Evolutionary conservation across 306 rosid genomes (phyloP).

Genomic region (Malus fusca): DNA sequence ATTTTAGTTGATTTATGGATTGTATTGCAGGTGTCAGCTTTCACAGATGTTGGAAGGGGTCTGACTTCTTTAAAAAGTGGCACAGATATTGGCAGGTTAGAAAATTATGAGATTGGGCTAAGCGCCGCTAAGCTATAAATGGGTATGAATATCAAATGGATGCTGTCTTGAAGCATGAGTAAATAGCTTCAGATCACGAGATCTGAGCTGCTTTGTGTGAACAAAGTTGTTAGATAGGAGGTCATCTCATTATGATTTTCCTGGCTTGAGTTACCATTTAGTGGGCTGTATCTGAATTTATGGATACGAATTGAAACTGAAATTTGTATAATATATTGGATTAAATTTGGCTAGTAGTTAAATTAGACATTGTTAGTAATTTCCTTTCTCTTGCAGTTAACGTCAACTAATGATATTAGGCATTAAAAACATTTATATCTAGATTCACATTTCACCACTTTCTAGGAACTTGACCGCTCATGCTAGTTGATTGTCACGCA

Average conservation of each 20-base stretch:
- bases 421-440: neutral
- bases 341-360: neutral
- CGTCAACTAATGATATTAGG: neutral
- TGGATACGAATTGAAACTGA: neutral
- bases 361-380: neutral
- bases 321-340: neutral
- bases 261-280: neutral
- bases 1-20: constrained; percentile 8
- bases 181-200: neutral
- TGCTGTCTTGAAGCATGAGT: neutral
- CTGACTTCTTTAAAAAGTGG: constrained; percentile 57
- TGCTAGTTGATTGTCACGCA: neutral
- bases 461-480: neutral
- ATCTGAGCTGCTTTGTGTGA: neutral
- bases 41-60: constrained; percentile 53
- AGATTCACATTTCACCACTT: neutral
- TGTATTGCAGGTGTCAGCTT: constrained; percentile 49
- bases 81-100: constrained; percentile 72
- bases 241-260: neutral
- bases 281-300: neutral
- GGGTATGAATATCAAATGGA: neutral
- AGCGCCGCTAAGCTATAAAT: constrained; percentile 18
- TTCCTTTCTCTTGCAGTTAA: neutral
- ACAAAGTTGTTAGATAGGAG: neutral
- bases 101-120: constrained; percentile 7